These are phyloP conservation scores for Suillus occidentalis DNA, from an alignment of 768 basidiomycete genomes.

Conservation along the genomic window DNA sequence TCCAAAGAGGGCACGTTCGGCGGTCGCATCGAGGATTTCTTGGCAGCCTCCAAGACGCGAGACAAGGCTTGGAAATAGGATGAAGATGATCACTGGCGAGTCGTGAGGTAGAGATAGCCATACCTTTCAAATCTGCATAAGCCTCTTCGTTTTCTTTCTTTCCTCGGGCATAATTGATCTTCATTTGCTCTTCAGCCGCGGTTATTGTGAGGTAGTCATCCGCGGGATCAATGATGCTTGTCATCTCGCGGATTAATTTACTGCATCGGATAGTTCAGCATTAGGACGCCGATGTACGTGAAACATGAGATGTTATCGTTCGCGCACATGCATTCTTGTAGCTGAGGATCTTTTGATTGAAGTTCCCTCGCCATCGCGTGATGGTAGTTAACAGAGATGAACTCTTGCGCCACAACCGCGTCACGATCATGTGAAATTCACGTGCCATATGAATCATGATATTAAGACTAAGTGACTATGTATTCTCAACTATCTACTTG, in stretches of 20 bases:
- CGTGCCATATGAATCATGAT: neutral
- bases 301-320: neutral
- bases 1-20: conserved; percentile 66
- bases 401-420: neutral
- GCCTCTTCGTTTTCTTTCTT: conserved; percentile 71
- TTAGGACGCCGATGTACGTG: neutral
- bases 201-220: conserved; percentile 79
- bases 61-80: conserved; percentile 50
- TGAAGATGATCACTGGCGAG: conserved; percentile 1
- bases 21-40: conserved; percentile 69
- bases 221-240: conserved; percentile 72
- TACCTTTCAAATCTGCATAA: conserved; percentile 65
- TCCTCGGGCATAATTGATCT: conserved; percentile 51
- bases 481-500: conserved; percentile 1
- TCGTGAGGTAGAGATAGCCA: neutral
- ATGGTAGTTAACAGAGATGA: neutral
- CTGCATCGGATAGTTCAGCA: conserved; percentile 33
- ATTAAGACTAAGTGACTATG: too few species aligned
- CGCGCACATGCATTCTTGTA: conserved; percentile 35
- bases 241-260: conserved; percentile 68
- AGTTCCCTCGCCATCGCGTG: conserved; percentile 27
- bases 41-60: conserved; percentile 65
- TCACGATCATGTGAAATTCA: conserved; percentile 5
- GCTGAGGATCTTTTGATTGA: conserved; percentile 32
- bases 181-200: conserved; percentile 70